Evolutionary conservation across 192 early-diverging fungal genomes (phyloP).

Genomic region (Coemansia sp.): DNA sequence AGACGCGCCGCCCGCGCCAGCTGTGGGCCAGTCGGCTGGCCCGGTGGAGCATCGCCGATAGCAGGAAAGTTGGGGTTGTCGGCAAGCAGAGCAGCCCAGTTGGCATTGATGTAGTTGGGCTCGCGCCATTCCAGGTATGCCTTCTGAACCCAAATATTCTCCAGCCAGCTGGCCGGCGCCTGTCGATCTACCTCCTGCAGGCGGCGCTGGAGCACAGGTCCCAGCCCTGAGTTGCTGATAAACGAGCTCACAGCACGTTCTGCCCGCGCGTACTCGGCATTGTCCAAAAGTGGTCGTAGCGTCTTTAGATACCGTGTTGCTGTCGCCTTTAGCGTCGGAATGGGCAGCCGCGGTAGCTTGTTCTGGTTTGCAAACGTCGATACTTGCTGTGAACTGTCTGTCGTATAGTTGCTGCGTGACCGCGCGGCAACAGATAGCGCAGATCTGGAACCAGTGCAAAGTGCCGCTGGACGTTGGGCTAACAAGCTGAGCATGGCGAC

Average conservation of each 20-base stretch:
- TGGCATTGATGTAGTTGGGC: slow-evolving; percentile 81
- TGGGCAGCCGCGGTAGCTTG: slow-evolving; percentile 76
- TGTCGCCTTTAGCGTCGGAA: slow-evolving; percentile 79
- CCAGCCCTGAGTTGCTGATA: slow-evolving; percentile 64
- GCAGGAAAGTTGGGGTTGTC: slow-evolving; percentile 61
- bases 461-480: not conserved
- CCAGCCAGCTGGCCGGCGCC: slow-evolving; percentile 82
- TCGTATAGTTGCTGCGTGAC: not conserved
- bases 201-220: slow-evolving; percentile 71
- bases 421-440: not conserved
- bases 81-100: slow-evolving; percentile 79
- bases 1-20: slow-evolving; percentile 77
- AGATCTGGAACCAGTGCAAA: not conserved
- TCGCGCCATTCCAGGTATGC: slow-evolving; percentile 87
- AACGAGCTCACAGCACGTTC: slow-evolving; percentile 72
- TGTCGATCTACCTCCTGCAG: slow-evolving; percentile 67
- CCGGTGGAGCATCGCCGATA: slow-evolving; percentile 33
- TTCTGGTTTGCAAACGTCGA: slow-evolving; percentile 68
- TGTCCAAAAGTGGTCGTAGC: slow-evolving; percentile 65
- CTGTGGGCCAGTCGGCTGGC: slow-evolving; percentile 70
- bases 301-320: slow-evolving; percentile 75
- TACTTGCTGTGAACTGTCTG: not conserved
- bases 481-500: not conserved
- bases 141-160: slow-evolving; percentile 78
- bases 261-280: slow-evolving; percentile 61